Evolutionary conservation across 2,329 filamentous ascomycete species (phyloP).

Genomic region (Arachnomyces sp.): DNA sequence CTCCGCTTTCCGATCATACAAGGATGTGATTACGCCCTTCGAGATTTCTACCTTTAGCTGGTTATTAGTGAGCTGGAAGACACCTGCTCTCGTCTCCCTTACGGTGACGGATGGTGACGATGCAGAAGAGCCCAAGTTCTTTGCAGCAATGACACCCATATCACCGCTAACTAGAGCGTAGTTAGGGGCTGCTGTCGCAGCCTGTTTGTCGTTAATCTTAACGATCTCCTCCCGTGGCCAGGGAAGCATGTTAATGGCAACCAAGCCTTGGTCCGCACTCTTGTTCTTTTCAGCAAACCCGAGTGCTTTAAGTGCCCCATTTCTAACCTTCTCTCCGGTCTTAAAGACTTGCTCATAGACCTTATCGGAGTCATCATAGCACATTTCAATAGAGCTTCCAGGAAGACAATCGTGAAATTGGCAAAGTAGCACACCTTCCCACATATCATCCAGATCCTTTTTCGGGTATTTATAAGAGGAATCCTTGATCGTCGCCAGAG

Average conservation of each 20-base stretch:
- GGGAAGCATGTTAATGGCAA: constrained; percentile 75
- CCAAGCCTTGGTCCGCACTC: constrained; percentile 37
- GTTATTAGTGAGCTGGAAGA: constrained; percentile 72
- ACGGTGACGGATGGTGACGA: constrained; percentile 33
- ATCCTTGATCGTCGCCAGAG: constrained; percentile 64
- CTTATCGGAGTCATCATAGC: constrained; percentile 90
- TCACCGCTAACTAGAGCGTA: constrained; percentile 42
- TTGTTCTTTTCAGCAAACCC: constrained; percentile 48
- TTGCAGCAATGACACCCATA: constrained; percentile 34
- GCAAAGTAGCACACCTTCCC: constrained; percentile 83
- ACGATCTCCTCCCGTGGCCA: constrained; percentile 75
- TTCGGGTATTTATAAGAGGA: constrained; percentile 83
- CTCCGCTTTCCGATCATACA: constrained; percentile 64
- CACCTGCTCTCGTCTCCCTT: constrained; percentile 46
- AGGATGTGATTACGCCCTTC: constrained; percentile 69
- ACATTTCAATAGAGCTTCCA: constrained; percentile 94
- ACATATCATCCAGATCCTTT: constrained; percentile 88
- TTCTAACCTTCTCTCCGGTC: constrained; percentile 62
- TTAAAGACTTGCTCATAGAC: constrained; percentile 77
- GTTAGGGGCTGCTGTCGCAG: constrained; percentile 16
- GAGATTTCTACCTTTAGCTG: constrained; percentile 66
- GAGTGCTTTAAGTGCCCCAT: constrained; percentile 60
- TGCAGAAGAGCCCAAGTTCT: constrained; percentile 17
- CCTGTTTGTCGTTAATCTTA: constrained; percentile 44
- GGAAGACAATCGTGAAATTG: constrained; percentile 98